Evolutionary conservation across 768 basidiomycete species (phyloP).

Genomic region (Fomitopsis pulvina): DNA sequence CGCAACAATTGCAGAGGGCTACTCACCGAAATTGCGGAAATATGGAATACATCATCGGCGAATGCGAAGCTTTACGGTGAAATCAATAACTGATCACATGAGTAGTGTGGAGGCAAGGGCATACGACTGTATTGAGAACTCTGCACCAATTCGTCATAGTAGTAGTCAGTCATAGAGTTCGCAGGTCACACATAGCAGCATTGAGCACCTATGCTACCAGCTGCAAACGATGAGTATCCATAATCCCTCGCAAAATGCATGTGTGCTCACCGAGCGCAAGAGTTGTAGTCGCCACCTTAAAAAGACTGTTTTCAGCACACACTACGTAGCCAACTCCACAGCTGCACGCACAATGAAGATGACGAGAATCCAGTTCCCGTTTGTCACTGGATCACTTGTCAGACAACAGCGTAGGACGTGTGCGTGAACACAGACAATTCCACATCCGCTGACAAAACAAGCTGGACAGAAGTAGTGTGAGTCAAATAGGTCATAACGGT

Average conservation of each 20-base stretch:
- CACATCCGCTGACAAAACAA: constrained; percentile 21
- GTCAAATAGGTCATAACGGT: background rate
- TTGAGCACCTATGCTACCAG: constrained; percentile 1
- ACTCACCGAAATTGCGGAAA: constrained; percentile 5
- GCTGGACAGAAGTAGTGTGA: constrained; percentile 2
- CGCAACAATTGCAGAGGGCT: background rate
- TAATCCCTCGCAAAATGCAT: background rate
- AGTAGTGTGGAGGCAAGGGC: background rate
- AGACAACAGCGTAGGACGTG: background rate
- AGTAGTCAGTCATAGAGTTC: background rate
- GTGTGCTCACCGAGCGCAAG: constrained; percentile 1
- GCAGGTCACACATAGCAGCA: background rate
- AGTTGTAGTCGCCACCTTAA: background rate
- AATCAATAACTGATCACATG: background rate
- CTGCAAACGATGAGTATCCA: background rate
- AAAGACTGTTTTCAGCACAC: no score
- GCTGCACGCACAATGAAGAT: constrained; percentile 14
- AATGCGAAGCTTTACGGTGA: background rate
- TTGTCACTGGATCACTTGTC: constrained; percentile 10
- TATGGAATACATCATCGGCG: background rate
- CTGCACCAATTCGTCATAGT: no score
- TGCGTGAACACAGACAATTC: constrained; percentile 7
- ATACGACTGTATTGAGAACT: constrained; percentile 1
- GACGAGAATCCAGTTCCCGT: constrained; percentile 14
- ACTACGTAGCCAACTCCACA: background rate